phyloP scores from a whole-genome alignment of 805 yeast species.

The Diddensiella santjacobensis region DNA sequence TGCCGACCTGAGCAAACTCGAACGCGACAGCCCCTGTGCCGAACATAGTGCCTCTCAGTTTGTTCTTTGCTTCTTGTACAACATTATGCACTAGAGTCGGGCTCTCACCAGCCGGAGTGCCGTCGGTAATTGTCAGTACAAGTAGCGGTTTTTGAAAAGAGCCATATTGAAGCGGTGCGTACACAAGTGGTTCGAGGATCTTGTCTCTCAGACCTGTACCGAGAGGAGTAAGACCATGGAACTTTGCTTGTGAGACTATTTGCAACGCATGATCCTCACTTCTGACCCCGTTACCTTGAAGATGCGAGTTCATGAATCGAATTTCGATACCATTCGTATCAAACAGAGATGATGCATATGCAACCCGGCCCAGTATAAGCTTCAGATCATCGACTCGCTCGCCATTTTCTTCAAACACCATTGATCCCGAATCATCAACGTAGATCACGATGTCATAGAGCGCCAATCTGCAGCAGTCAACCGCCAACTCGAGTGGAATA shows the following conservation, averaged over 20 bases:
- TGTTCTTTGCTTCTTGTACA: slow-evolving; percentile 25
- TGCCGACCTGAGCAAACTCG: slow-evolving; percentile 35
- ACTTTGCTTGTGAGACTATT: slow-evolving; percentile 24
- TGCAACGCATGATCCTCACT: slow-evolving; percentile 25
- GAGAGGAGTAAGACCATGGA: slow-evolving; percentile 30
- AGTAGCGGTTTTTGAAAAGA: slow-evolving; percentile 29
- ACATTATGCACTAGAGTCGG: slow-evolving; percentile 23
- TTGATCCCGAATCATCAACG: slow-evolving; percentile 33
- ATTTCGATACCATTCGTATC: slow-evolving; percentile 31
- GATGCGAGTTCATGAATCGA: slow-evolving; percentile 30
- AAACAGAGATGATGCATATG: slow-evolving; percentile 31
- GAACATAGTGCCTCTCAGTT: slow-evolving; percentile 22
- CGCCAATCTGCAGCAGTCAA: slow-evolving; percentile 30
- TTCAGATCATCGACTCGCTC: slow-evolving; percentile 33
- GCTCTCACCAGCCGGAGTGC: slow-evolving; percentile 33
- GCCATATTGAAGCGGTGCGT: slow-evolving; percentile 24
- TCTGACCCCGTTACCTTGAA: slow-evolving; percentile 25
- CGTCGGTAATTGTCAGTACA: slow-evolving; percentile 31
- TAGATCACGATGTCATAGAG: slow-evolving; percentile 31
- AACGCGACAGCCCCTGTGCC: slow-evolving; percentile 32
- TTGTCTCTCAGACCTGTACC: slow-evolving; percentile 26
- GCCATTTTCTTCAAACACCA: slow-evolving; percentile 33
- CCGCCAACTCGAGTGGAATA: slow-evolving; percentile 31
- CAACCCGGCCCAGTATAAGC: slow-evolving; percentile 27
- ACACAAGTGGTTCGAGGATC: slow-evolving; percentile 30